Evolutionary conservation across 2,329 filamentous ascomycete species (phyloP).

Genomic region (Sarocladiaceae sp.): DNA sequence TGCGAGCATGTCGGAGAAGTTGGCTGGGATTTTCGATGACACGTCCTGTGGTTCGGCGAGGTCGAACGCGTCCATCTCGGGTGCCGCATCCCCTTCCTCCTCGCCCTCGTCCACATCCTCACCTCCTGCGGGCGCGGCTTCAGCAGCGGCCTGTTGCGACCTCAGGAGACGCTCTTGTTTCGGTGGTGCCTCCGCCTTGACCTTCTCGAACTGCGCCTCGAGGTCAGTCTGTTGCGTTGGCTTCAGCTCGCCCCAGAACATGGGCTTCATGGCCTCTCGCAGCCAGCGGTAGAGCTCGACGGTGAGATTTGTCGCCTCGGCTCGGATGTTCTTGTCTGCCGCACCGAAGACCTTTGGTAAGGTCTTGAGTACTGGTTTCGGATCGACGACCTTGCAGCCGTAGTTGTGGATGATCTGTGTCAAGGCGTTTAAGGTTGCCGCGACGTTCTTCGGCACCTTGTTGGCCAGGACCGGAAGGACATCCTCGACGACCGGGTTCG

Average conservation of each 20-base stretch:
- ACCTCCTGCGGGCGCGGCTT: slow-evolving; percentile 60
- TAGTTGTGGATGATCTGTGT: slow-evolving; percentile 88
- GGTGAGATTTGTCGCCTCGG: slow-evolving; percentile 84
- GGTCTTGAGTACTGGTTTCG: slow-evolving; percentile 83
- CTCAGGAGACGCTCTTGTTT: slow-evolving; percentile 88
- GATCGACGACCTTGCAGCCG: slow-evolving; percentile 89
- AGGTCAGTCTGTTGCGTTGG: slow-evolving; percentile 92
- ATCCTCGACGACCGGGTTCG: slow-evolving; percentile 85
- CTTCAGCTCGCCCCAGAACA: slow-evolving; percentile 96
- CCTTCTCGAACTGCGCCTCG: slow-evolving; percentile 88
- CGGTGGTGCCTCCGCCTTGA: slow-evolving; percentile 80
- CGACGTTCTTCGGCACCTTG: slow-evolving; percentile 87
- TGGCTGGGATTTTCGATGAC: slow-evolving; percentile 71
- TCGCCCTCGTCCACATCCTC: slow-evolving; percentile 55
- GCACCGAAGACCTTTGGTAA: slow-evolving; percentile 91
- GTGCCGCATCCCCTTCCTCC: slow-evolving; percentile 43
- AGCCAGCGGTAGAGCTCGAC: slow-evolving; percentile 97
- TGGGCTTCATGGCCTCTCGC: slow-evolving; percentile 94
- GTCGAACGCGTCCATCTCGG: slow-evolving; percentile 75
- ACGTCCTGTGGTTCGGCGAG: slow-evolving; percentile 86
- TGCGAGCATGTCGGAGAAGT: slow-evolving; percentile 77
- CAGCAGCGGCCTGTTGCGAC: slow-evolving; percentile 82
- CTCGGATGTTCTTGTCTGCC: slow-evolving; percentile 96
- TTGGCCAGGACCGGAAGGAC: slow-evolving; percentile 77
- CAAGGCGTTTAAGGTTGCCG: slow-evolving; percentile 66